A percentile compares a stretch with the other conserved stretches of the same genome.
Conservation (phyloP, 2,329 filamentous ascomycete genomes). For the Claviceps fusiformis region DNA sequence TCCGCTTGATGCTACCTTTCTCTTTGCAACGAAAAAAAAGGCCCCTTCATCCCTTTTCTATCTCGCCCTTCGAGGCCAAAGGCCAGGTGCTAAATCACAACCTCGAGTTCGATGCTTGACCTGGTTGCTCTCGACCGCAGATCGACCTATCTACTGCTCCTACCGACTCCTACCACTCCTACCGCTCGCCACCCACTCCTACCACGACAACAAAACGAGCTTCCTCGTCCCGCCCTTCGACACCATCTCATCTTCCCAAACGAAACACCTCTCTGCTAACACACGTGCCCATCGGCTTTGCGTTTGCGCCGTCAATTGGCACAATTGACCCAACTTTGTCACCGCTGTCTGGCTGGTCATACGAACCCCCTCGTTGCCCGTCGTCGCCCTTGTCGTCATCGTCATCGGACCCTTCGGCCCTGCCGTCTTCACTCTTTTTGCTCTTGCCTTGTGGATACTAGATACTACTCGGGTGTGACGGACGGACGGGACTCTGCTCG, state of each 20-base stretch:
- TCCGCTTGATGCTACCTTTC: neutral
- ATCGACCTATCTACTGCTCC: no score
- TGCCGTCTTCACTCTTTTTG: conserved; percentile 1
- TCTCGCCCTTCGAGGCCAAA: conserved; percentile 3
- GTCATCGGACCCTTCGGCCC: conserved; percentile 2
- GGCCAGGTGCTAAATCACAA: conserved; percentile 2
- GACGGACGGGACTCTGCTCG: conserved; percentile 10
- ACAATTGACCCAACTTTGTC: neutral
- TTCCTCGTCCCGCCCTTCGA: neutral
- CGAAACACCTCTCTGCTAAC: neutral
- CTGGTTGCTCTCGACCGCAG: neutral
- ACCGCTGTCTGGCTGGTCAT: neutral
- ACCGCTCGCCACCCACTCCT: neutral
- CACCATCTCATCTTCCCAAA: neutral
- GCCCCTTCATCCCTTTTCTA: neutral
- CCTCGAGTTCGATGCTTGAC: conserved; percentile 1
- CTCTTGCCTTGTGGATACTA: neutral
- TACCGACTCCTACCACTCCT: no score
- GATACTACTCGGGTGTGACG: neutral
- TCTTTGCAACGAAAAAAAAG: neutral
- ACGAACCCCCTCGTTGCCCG: neutral
- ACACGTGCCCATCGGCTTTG: neutral
- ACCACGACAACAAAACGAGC: conserved; percentile 1
- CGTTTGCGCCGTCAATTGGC: neutral
- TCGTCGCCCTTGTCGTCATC: neutral